Evolutionary conservation across 768 basidiomycete genomes (phyloP).

Genomic region (Tricholoma terreum): DNA sequence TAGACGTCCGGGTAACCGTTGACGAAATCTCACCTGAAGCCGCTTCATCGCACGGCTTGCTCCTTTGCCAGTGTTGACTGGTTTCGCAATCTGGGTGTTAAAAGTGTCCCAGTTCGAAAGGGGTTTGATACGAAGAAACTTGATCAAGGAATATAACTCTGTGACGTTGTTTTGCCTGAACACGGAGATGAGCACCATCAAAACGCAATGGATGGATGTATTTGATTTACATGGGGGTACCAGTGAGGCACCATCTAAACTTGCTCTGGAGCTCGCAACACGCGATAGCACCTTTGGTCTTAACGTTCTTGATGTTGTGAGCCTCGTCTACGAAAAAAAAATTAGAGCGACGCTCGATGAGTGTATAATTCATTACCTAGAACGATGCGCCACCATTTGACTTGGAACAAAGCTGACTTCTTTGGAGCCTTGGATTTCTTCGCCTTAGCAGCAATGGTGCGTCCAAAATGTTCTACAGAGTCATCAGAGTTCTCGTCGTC

Average conservation of each 20-base stretch:
- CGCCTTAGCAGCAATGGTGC: slow-evolving; percentile 37
- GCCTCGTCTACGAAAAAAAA: slow-evolving; percentile 68
- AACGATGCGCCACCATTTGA: slow-evolving; percentile 84
- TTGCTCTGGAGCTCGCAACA: slow-evolving; percentile 76
- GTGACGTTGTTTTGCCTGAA: slow-evolving; percentile 83
- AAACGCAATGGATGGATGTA: not conserved
- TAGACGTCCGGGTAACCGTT: not conserved
- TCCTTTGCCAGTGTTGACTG: slow-evolving; percentile 65
- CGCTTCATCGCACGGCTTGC: slow-evolving; percentile 75
- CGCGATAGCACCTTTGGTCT: slow-evolving; percentile 72
- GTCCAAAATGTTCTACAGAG: slow-evolving; percentile 44
- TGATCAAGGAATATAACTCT: slow-evolving; percentile 86
- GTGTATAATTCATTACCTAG: slow-evolving; percentile 54
- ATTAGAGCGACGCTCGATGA: not conserved
- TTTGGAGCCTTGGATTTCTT: slow-evolving; percentile 45
- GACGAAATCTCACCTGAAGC: slow-evolving; percentile 54
- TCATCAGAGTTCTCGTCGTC: slow-evolving; percentile 34
- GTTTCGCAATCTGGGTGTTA: slow-evolving; percentile 73
- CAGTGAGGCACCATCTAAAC: slow-evolving; percentile 87
- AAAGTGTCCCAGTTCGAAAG: slow-evolving; percentile 79
- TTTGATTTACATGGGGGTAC: slow-evolving; percentile 63
- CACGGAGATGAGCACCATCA: slow-evolving; percentile 29
- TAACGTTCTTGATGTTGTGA: slow-evolving; percentile 89
- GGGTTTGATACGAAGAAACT: slow-evolving; percentile 83
- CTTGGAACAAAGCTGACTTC: slow-evolving; percentile 68